A percentile compares a stretch with the other conserved stretches of the same genome.
These are phyloP conservation scores for Phialemonium atrogriseum DNA, from an alignment of 2,329 filamentous ascomycete species.

Conservation along the genomic window DNA sequence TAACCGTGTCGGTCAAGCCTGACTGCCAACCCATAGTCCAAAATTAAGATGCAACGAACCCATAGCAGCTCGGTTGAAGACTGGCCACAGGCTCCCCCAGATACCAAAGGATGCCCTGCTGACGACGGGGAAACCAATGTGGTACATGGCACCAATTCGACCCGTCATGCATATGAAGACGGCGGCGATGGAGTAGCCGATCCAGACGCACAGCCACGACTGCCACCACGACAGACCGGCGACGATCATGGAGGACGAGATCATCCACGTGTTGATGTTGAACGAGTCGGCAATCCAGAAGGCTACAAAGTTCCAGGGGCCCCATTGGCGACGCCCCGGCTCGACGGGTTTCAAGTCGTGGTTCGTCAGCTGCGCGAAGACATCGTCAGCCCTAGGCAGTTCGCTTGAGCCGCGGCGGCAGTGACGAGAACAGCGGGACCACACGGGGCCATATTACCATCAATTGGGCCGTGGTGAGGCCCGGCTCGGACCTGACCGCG, in stretches of 20 bases:
- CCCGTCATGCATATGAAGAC: constrained; percentile 71
- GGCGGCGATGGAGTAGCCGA: constrained; percentile 72
- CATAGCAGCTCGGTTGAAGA: constrained; percentile 83
- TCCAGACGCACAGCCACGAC: constrained; percentile 79
- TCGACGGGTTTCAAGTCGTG: constrained; percentile 77
- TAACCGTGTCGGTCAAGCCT: constrained; percentile 7
- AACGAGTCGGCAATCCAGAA: constrained; percentile 83
- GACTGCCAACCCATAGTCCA: no score
- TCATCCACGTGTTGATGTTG: constrained; percentile 95
- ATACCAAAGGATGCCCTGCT: constrained; percentile 75
- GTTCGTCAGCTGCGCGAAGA: constrained; percentile 57
- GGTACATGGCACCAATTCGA: constrained; percentile 77
- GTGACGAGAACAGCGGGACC: no score
- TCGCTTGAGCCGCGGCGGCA: no score
- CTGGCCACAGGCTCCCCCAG: constrained; percentile 82
- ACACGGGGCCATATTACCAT: no score
- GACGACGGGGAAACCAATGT: constrained; percentile 82
- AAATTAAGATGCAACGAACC: constrained; percentile 28
- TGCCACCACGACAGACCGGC: constrained; percentile 84
- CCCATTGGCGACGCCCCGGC: constrained; percentile 72
- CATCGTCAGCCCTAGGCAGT: constrained; percentile 2
- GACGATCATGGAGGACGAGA: constrained; percentile 74
- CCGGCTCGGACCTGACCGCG: constrained; percentile 66
- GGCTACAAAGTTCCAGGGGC: constrained; percentile 77
- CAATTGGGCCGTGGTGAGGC: constrained; percentile 68